Evolutionary conservation across 495 filamentous ascomycete species (phyloP).

Genomic region (Pseudevernia furfuracea): DNA sequence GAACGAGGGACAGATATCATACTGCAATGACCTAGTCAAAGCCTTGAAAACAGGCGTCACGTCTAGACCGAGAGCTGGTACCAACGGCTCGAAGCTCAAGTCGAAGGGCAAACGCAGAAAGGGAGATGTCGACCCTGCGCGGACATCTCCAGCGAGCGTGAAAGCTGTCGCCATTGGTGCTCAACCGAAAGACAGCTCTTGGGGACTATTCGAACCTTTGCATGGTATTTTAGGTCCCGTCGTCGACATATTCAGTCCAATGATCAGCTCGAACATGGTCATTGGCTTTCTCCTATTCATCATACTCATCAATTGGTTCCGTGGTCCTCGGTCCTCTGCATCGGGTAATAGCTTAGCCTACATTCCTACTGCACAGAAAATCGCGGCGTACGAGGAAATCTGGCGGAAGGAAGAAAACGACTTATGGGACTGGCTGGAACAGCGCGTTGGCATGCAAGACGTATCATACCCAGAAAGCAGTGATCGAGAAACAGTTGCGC

Average conservation of each 20-base stretch:
- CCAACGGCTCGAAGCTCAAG: conserved; percentile 37
- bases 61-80: conserved; percentile 47
- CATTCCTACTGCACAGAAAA: conserved; percentile 50
- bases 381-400: conserved; percentile 86
- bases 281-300: conserved; percentile 50
- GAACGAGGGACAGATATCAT: conserved; percentile 77
- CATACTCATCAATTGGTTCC: conserved; percentile 51
- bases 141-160: conserved; percentile 37
- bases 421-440: conserved; percentile 94
- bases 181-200: conserved; percentile 39
- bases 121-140: conserved; percentile 41
- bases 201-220: conserved; percentile 76
- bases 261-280: conserved; percentile 62
- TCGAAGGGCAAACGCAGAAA: conserved; percentile 51
- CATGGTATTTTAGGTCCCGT: conserved; percentile 63
- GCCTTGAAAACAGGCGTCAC: conserved; percentile 65
- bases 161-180: conserved; percentile 26
- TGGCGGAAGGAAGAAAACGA: conserved; percentile 87
- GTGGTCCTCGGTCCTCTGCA: conserved; percentile 38
- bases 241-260: conserved; percentile 57
- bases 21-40: conserved; percentile 67
- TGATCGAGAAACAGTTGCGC: conserved; percentile 7
- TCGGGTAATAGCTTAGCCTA: conserved; percentile 16
- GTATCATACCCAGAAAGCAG: conserved; percentile 36
- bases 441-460: conserved; percentile 70